Conservation (phyloP, 768 basidiomycete species). For the Phlebiopsis flavidoalba region DNA sequence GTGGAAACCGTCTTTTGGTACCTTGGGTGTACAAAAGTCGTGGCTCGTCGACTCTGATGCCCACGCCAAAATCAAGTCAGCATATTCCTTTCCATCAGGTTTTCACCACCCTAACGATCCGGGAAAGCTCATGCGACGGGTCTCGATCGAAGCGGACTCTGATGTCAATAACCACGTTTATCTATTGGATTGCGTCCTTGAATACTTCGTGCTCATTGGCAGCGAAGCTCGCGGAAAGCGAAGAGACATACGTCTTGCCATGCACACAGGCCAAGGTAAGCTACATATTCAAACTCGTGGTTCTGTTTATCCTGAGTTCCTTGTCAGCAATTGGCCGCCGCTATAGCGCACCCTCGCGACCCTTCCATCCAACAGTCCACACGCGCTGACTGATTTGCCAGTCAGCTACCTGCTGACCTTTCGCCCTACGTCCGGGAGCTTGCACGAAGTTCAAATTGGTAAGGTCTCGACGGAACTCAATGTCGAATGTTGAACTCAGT, state of each 20-base stretch:
- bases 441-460: constrained; percentile 64
- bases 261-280: constrained; percentile 54
- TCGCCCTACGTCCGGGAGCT: constrained; percentile 56
- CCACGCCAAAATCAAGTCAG: constrained; percentile 37
- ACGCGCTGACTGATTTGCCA: constrained; percentile 73
- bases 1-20: constrained; percentile 48
- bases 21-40: constrained; percentile 43
- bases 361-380: constrained; percentile 76
- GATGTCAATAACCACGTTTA: constrained; percentile 45
- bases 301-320: neutral
- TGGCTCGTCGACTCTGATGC: constrained; percentile 52
- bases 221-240: constrained; percentile 56
- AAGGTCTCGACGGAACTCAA: constrained; percentile 16
- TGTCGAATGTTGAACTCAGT: constrained; percentile 1
- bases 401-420: constrained; percentile 71
- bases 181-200: constrained; percentile 74
- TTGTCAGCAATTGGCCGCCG: constrained; percentile 47
- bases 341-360: constrained; percentile 48
- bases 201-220: constrained; percentile 73
- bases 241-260: constrained; percentile 55
- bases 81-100: neutral
- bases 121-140: constrained; percentile 32
- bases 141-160: constrained; percentile 36
- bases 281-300: neutral
- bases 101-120: neutral